Percentiles rank a stretch among this genome's conserved stretches.
Evolutionary conservation across 805 yeast genomes (phyloP).

Genomic region (Spathaspora gorwiae): DNA sequence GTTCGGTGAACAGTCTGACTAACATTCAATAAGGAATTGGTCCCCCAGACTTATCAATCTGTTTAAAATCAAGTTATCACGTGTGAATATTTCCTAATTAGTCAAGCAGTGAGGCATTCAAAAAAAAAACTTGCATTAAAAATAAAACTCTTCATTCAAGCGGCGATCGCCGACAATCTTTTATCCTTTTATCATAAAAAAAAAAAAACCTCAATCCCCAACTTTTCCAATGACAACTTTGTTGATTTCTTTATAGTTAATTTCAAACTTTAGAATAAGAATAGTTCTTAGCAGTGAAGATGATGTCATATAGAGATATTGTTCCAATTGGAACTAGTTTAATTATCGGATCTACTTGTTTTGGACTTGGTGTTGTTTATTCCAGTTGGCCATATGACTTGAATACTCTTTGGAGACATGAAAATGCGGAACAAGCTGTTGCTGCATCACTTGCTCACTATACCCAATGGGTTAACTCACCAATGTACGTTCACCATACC

Average conservation of each 20-base stretch:
- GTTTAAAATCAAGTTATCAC: no score
- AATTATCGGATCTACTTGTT: constrained; percentile 56
- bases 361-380: constrained; percentile 74
- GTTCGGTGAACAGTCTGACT: no score
- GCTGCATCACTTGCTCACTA: constrained; percentile 68
- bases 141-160: not conserved
- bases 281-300: not conserved
- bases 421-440: constrained; percentile 47
- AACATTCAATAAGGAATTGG: no score
- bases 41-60: no score
- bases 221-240: not conserved
- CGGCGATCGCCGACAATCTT: not conserved
- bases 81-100: no score
- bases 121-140: not conserved
- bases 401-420: constrained; percentile 63
- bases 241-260: not conserved
- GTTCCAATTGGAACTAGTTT: constrained; percentile 43
- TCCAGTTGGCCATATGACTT: constrained; percentile 81
- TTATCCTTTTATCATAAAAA: no score
- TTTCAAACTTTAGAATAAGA: not conserved
- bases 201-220: not conserved
- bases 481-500: constrained; percentile 52
- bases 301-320: constrained; percentile 36
- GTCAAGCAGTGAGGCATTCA: not conserved
- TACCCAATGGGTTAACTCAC: constrained; percentile 63